Evolutionary conservation across 345 rosid species (phyloP).

Genomic region (Eucalyptus regnans): DNA sequence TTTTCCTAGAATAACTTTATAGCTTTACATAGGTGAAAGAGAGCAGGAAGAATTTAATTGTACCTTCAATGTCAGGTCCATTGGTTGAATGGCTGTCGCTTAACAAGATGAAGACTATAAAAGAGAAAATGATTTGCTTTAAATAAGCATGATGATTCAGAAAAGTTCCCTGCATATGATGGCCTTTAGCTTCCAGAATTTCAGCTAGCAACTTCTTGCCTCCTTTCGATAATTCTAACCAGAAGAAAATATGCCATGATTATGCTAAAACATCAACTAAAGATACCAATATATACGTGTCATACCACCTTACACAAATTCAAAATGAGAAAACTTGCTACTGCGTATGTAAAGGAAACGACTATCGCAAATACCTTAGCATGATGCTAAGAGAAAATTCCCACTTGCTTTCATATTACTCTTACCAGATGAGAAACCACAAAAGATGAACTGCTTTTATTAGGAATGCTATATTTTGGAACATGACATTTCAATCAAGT

Average conservation of each 20-base stretch:
- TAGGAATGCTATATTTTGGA: not conserved
- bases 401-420: not conserved
- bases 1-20: not conserved
- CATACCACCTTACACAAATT: not conserved
- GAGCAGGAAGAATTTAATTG: not conserved
- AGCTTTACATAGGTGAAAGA: not conserved
- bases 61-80: conserved; percentile 71
- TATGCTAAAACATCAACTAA: not conserved
- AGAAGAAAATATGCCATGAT: not conserved
- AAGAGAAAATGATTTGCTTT: conserved; percentile 15
- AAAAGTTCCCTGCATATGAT: conserved; percentile 1
- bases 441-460: not conserved
- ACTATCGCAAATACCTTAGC: not conserved
- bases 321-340: not conserved
- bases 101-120: conserved; percentile 21
- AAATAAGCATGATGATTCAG: conserved; percentile 6
- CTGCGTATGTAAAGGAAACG: not conserved
- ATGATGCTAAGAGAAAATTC: not conserved
- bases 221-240: conserved; percentile 6
- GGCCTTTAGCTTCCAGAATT: not conserved
- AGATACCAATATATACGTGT: not conserved
- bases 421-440: not conserved
- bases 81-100: conserved; percentile 25
- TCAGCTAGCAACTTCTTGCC: not conserved
- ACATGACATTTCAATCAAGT: not conserved